Evolutionary conservation across 371 early-diverging fungal species (phyloP).

Genomic region (Rhizopus stolonifer): DNA sequence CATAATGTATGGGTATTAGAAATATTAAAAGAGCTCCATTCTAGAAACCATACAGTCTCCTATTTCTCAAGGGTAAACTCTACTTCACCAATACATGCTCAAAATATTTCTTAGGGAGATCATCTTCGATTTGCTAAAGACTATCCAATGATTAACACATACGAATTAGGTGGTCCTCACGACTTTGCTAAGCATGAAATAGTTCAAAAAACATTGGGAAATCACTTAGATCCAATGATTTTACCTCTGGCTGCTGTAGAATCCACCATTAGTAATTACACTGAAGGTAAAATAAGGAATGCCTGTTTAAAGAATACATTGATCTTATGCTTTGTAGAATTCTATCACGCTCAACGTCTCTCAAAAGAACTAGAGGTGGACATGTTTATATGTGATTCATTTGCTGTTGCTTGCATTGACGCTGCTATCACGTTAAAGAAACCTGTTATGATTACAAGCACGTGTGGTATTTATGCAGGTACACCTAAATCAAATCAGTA

Average conservation of each 20-base stretch:
- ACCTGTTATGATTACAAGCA: slow-evolving; percentile 14
- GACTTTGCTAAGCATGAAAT: background rate
- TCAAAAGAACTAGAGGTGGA: background rate
- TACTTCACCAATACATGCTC: background rate
- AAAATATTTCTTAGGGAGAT: slow-evolving; percentile 17
- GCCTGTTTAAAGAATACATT: background rate
- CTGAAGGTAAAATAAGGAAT: background rate
- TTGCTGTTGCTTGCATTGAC: slow-evolving; percentile 4
- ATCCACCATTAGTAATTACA: background rate
- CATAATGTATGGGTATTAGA: slow-evolving; percentile 18
- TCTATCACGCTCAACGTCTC: background rate
- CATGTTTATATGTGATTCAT: slow-evolving; percentile 11
- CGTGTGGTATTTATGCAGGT: slow-evolving; percentile 3
- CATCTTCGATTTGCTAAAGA: slow-evolving; percentile 15
- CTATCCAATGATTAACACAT: slow-evolving; percentile 15
- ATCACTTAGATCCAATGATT: background rate
- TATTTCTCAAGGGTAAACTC: slow-evolving; percentile 11
- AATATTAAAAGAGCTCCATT: slow-evolving; percentile 16
- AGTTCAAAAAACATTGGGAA: background rate
- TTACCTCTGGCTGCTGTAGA: background rate
- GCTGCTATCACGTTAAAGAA: slow-evolving; percentile 1
- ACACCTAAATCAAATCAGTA: background rate
- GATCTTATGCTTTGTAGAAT: background rate
- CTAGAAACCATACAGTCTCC: slow-evolving; percentile 9
- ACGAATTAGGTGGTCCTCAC: slow-evolving; percentile 5